Evolutionary conservation across 805 yeast species (phyloP).

Genomic region (Pichia gijzeniarum): DNA sequence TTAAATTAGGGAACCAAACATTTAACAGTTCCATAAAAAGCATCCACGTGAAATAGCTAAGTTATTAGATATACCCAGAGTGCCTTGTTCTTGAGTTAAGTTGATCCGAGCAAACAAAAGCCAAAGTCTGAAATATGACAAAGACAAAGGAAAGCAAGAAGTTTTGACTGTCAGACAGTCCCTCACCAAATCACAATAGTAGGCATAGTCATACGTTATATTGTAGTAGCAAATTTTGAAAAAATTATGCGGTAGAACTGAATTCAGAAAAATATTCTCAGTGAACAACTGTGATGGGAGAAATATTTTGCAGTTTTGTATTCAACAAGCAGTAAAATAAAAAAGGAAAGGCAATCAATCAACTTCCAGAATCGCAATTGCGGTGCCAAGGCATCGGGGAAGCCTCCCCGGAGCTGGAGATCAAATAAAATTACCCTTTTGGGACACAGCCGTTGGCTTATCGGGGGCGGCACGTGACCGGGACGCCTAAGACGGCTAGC

Average conservation of each 20-base stretch:
- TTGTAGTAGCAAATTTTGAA: slow-evolving; percentile 46
- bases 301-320: slow-evolving; percentile 43
- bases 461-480: no score
- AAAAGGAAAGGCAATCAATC: slow-evolving; percentile 38
- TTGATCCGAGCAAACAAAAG: slow-evolving; percentile 40
- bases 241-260: slow-evolving; percentile 34
- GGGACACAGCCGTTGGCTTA: no score
- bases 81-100: slow-evolving; percentile 38
- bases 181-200: slow-evolving; percentile 41
- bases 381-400: no score
- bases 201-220: slow-evolving; percentile 42
- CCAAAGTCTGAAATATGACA: slow-evolving; percentile 37
- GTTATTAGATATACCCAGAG: slow-evolving; percentile 35
- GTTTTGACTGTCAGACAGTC: slow-evolving; percentile 35
- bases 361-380: slow-evolving; percentile 35
- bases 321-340: slow-evolving; percentile 44
- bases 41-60: slow-evolving; percentile 37
- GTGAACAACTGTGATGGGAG: slow-evolving; percentile 42
- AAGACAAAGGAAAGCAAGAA: slow-evolving; percentile 39
- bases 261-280: slow-evolving; percentile 29
- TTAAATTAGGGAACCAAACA: slow-evolving; percentile 21
- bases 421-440: no score
- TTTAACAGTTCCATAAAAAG: slow-evolving; percentile 33
- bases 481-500: no score
- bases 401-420: no score